A percentile compares a stretch with the other conserved stretches of the same genome.
These are phyloP conservation scores for Diaporthe eres DNA, from an alignment of 2,329 filamentous ascomycete genomes.

Conservation along the genomic window DNA sequence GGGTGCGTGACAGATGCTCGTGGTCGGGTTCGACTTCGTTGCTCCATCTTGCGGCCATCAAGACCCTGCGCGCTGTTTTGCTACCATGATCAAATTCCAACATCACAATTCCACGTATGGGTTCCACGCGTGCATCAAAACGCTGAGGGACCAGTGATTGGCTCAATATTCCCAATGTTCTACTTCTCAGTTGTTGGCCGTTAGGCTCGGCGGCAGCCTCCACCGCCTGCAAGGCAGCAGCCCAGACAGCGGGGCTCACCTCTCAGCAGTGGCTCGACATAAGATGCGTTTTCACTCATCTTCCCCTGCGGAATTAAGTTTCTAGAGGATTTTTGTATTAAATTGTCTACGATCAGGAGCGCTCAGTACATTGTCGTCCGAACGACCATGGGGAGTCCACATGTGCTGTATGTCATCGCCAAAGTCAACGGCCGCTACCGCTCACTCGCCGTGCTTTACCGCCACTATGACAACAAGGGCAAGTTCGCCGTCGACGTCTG, in stretches of 20 bases:
- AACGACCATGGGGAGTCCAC: background rate
- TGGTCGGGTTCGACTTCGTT: background rate
- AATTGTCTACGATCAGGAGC: fast-evolving
- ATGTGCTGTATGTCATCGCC: background rate
- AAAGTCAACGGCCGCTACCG: conserved; percentile 10
- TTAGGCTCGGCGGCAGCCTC: background rate
- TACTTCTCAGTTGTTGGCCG: background rate
- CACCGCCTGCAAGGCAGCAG: conserved; percentile 1
- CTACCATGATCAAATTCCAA: background rate
- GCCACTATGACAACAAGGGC: conserved; percentile 4
- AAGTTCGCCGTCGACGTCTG: background rate
- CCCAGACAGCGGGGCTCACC: background rate
- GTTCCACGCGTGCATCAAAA: background rate
- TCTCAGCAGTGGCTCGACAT: background rate
- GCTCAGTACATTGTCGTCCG: too few relatives aligned
- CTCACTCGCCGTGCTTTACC: background rate
- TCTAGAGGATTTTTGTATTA: fast-evolving
- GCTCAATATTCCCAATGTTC: background rate
- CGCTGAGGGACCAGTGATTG: too few relatives aligned
- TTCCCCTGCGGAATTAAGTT: background rate
- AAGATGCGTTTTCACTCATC: background rate
- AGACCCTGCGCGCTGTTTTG: background rate
- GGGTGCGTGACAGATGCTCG: conserved; percentile 26
- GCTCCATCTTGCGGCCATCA: background rate
- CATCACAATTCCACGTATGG: background rate